Evolutionary conservation across 257 asterid genomes (phyloP).

Genomic region (Osmanthus fragrans): DNA sequence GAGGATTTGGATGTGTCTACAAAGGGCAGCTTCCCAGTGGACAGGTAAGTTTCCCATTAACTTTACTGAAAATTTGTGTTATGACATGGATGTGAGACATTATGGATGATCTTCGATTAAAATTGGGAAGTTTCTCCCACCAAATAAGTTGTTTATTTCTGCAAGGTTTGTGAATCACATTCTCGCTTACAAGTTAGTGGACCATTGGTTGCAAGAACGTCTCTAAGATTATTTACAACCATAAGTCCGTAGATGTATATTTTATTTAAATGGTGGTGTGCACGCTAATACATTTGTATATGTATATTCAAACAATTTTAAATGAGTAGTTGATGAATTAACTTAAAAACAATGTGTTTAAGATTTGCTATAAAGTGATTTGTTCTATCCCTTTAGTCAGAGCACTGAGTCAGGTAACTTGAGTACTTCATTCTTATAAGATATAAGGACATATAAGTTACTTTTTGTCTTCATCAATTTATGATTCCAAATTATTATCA

Average conservation of each 20-base stretch:
- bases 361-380: neutral
- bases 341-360: neutral
- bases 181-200: neutral
- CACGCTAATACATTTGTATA: too few species aligned
- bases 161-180: neutral
- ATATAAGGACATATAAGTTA: neutral
- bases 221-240: too few species aligned
- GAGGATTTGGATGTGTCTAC: constrained; percentile 95
- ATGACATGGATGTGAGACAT: neutral
- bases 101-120: constrained; percentile 7
- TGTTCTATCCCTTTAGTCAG: neutral
- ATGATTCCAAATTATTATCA: neutral
- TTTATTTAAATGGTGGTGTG: neutral
- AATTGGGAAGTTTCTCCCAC: neutral
- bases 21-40: constrained; percentile 74
- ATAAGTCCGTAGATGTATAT: neutral
- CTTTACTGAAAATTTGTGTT: neutral
- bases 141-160: neutral
- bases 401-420: neutral
- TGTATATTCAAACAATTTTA: too few species aligned
- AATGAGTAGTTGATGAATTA: neutral
- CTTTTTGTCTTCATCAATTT: neutral
- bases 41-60: constrained; percentile 54
- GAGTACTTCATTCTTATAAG: neutral
- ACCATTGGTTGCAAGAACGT: neutral